Base-by-base conservation (phyloP, 2,329 filamentous ascomycete genomes). In the Fonsecaea monophora region DNA sequence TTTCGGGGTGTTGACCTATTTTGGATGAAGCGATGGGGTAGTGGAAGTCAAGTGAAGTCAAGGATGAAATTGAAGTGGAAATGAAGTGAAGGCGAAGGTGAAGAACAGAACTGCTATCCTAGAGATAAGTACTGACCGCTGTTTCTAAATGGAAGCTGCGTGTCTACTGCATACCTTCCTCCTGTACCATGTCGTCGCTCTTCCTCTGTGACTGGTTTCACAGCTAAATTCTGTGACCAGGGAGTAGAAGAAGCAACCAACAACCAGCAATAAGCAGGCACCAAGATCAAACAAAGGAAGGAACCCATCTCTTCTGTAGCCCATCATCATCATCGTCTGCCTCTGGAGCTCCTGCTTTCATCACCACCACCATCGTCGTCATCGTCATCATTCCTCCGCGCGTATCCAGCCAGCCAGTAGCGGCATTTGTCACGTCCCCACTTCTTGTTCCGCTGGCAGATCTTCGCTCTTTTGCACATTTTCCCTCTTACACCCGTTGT, bases 201-300 rank as follows among this genome's bases (percentile, higher is more conserved):
- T 50, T 10, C 1, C 40, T 25, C 30, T 38, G 38, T 18, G 38
- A n/a, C 38, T 12, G 30, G 3, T 53, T 40, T 38, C 58, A 61
- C 59, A 48, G 59, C 59, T 61, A 61, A 61, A 53, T 53, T 48
- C 58, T 53, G 21, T 25, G 42, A 60, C 42, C 42, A 60, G 4
- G 32, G 45, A 37, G 13, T 25, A 53, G 18, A 9, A 53, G 48
- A 15, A 18, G 45, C 45, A 50, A 25, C 25, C 25, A 25, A 25
- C 25, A 25, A 25, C 25, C 25, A 25, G 25, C 37, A 38, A 38
- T 38, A 7, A 8, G 37, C 37, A 38, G 37, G 37, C 9, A 38
- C 37, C 9, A 38, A 38, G 7, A 38, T 10, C 8, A 4, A 38
- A 38, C 35, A 38, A 38, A 38, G 12, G 35, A 38, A 25, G 25